Conservation (phyloP, 2,329 filamentous ascomycete species). For the Stachybotrys echinatus region DNA sequence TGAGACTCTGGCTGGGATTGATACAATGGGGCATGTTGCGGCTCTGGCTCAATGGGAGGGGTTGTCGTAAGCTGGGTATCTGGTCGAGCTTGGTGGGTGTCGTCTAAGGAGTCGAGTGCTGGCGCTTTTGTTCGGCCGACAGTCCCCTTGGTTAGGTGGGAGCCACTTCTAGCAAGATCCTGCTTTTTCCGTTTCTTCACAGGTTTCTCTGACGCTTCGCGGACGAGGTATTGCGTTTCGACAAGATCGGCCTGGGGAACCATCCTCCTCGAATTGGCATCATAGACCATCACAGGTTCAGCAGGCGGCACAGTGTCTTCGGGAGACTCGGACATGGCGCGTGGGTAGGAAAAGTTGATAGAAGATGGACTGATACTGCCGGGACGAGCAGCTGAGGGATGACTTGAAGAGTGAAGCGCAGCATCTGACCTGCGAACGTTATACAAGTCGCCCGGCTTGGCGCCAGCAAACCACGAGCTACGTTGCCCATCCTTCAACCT, state of each 20-base stretch:
- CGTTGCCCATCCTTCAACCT: slow-evolving; percentile 34
- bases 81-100: too few species aligned
- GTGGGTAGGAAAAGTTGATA: slow-evolving; percentile 56
- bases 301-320: slow-evolving; percentile 13
- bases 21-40: too few species aligned
- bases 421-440: slow-evolving; percentile 41
- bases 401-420: slow-evolving; percentile 23
- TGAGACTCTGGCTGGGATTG: too few species aligned
- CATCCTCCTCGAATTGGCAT: slow-evolving; percentile 62
- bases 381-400: slow-evolving; percentile 27
- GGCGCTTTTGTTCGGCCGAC: slow-evolving; percentile 38
- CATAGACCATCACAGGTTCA: slow-evolving; percentile 50
- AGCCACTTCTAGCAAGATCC: slow-evolving; percentile 31
- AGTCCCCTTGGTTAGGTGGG: slow-evolving; percentile 46
- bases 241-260: slow-evolving; percentile 40
- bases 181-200: slow-evolving; percentile 36
- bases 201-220: slow-evolving; percentile 32
- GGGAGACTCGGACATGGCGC: slow-evolving; percentile 35
- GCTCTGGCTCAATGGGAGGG: too few species aligned
- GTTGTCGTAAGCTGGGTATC: too few species aligned
- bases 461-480: slow-evolving; percentile 44
- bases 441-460: slow-evolving; percentile 34
- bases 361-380: slow-evolving; percentile 47
- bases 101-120: too few species aligned
- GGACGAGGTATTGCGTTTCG: slow-evolving; percentile 35